phyloP scores from a whole-genome alignment of 495 filamentous ascomycete species.

The Aspergillus leporis region DNA sequence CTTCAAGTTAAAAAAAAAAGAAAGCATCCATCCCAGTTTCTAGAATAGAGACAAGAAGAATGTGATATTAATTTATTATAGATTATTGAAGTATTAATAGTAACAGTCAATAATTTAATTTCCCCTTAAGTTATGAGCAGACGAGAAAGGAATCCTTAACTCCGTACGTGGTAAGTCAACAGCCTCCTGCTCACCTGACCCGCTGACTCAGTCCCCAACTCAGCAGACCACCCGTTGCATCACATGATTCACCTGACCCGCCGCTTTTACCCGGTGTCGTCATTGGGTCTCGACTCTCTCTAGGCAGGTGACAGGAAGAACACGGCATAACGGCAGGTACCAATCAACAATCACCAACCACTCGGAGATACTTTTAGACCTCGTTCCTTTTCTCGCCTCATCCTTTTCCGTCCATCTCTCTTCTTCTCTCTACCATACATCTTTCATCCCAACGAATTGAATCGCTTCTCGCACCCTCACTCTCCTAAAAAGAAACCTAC shows the following conservation, averaged over 20 bases:
- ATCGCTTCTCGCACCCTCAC: background rate
- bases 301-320: background rate
- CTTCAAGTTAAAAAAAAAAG: background rate
- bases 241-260: constrained; percentile 16
- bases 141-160: background rate
- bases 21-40: background rate
- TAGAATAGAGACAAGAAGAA: background rate
- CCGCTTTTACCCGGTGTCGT: constrained; percentile 18
- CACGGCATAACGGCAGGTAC: background rate
- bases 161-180: constrained; percentile 1
- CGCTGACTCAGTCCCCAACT: constrained; percentile 21
- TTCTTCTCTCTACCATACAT: constrained; percentile 9
- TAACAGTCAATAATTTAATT: background rate
- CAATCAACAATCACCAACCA: constrained; percentile 11
- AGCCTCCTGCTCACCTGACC: constrained; percentile 14
- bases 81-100: background rate
- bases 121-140: background rate
- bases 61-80: background rate
- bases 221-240: constrained; percentile 3
- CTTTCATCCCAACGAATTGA: constrained; percentile 47
- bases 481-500: background rate
- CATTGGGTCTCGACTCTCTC: constrained; percentile 13
- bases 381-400: constrained; percentile 6
- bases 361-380: constrained; percentile 8
- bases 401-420: constrained; percentile 6